phyloP scores from a whole-genome alignment of 169 alveolate genomes.

The Cryptosporidium tyzzeri region DNA sequence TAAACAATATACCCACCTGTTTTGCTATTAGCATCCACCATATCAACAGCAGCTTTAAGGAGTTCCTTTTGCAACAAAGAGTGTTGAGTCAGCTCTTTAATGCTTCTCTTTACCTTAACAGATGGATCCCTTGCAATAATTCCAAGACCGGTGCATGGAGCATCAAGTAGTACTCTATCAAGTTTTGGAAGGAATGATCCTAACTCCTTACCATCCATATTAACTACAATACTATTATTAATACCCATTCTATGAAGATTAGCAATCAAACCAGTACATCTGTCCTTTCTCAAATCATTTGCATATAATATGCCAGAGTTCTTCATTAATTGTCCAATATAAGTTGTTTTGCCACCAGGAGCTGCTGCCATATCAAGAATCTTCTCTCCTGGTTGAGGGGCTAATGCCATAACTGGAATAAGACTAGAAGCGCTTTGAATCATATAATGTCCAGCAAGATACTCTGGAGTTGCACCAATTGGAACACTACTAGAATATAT shows the following conservation, averaged over 20 bases:
- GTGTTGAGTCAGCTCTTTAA: conserved; percentile 92
- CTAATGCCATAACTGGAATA: conserved; percentile 94
- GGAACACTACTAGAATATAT: conserved; percentile 93
- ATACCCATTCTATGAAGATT: conserved; percentile 95
- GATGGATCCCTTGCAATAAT: conserved; percentile 95
- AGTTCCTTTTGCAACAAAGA: conserved; percentile 95
- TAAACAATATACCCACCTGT: conserved; percentile 98
- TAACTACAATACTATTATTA: conserved; percentile 90
- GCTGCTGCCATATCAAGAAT: conserved; percentile 97
- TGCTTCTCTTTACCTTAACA: conserved; percentile 89
- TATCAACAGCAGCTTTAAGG: conserved; percentile 93
- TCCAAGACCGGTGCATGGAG: conserved; percentile 98
- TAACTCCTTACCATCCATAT: conserved; percentile 93
- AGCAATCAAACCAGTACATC: conserved; percentile 93
- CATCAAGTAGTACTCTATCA: conserved; percentile 95
- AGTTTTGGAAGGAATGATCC: conserved; percentile 87
- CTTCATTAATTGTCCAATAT: conserved; percentile 94
- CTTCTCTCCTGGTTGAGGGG: conserved; percentile 92
- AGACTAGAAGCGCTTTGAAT: conserved; percentile 94
- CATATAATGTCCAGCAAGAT: conserved; percentile 96
- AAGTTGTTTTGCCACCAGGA: conserved; percentile 98
- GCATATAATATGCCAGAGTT: conserved; percentile 94
- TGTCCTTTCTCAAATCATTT: conserved; percentile 92
- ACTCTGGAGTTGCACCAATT: conserved; percentile 98
- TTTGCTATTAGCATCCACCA: conserved; percentile 88